Conservation (phyloP, 768 basidiomycete genomes). For the Clavulina sp. region DNA sequence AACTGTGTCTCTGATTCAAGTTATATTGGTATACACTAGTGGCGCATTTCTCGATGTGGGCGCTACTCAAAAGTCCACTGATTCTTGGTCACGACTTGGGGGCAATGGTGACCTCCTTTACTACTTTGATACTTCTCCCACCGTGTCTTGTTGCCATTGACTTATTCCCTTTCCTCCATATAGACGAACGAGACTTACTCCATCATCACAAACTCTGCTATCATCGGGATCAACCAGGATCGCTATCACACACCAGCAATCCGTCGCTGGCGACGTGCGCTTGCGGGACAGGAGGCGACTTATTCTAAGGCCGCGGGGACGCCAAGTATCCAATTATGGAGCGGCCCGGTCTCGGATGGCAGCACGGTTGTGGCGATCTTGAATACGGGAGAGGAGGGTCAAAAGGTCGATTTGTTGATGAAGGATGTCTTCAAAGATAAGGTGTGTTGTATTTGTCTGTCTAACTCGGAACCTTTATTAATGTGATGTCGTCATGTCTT, state of each 20-base stretch:
- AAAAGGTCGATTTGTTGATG: constrained; percentile 18
- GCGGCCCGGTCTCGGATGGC: constrained; percentile 16
- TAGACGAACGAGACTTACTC: constrained; percentile 21
- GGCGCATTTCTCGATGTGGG: constrained; percentile 36
- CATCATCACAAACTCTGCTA: constrained; percentile 24
- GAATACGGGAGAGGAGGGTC: constrained; percentile 19
- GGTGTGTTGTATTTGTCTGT: constrained; percentile 9
- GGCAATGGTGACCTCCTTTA: constrained; percentile 16
- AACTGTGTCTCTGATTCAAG: neutral
- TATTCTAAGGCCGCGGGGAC: neutral
- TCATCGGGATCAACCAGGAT: constrained; percentile 24
- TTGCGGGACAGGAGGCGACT: neutral
- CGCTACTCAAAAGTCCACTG: constrained; percentile 30
- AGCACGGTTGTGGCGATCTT: constrained; percentile 21
- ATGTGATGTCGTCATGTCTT: neutral
- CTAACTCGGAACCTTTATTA: neutral
- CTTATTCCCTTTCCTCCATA: neutral
- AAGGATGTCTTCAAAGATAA: constrained; percentile 22
- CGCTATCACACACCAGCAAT: constrained; percentile 17
- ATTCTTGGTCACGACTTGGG: constrained; percentile 27
- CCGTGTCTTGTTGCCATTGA: neutral
- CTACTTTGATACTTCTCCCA: neutral
- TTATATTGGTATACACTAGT: constrained; percentile 12
- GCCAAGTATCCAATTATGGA: constrained; percentile 20
- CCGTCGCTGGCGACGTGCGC: constrained; percentile 19